Percentiles rank a stretch among this genome's conserved stretches.
Evolutionary conservation across 1,139 yeast species (phyloP).

Genomic region (Petasospora fabianii): DNA sequence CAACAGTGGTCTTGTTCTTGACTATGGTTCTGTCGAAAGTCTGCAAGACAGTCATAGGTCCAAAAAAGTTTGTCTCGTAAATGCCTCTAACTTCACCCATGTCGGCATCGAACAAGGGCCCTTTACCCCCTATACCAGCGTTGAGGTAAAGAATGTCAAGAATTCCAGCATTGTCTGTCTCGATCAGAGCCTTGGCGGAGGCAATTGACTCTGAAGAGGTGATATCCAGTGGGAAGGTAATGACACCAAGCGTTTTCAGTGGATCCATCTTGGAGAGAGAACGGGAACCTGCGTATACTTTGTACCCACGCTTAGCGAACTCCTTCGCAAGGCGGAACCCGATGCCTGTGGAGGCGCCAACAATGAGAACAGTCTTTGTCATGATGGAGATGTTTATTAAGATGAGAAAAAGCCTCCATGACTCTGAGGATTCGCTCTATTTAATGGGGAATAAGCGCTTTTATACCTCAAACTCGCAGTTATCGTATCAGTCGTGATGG

Average conservation of each 20-base stretch:
- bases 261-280: slow-evolving; percentile 57
- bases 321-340: slow-evolving; percentile 66
- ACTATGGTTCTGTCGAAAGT: slow-evolving; percentile 55
- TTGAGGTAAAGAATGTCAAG: slow-evolving; percentile 63
- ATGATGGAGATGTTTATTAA: too few relatives aligned
- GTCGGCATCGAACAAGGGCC: slow-evolving; percentile 62
- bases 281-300: slow-evolving; percentile 72
- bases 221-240: slow-evolving; percentile 46
- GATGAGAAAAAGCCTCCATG: too few relatives aligned
- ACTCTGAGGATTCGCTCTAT: too few relatives aligned
- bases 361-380: slow-evolving; percentile 32
- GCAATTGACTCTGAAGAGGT: slow-evolving; percentile 45
- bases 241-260: slow-evolving; percentile 36
- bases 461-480: too few relatives aligned
- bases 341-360: slow-evolving; percentile 81
- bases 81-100: slow-evolving; percentile 50
- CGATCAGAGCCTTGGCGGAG: slow-evolving; percentile 38
- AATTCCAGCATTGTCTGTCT: slow-evolving; percentile 37
- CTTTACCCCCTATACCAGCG: slow-evolving; percentile 61
- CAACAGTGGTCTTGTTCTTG: slow-evolving; percentile 62
- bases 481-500: too few relatives aligned
- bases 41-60: slow-evolving; percentile 38
- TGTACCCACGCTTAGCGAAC: slow-evolving; percentile 56
- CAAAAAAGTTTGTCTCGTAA: slow-evolving; percentile 57
- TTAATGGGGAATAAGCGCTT: too few relatives aligned